A percentile compares a stretch with the other conserved stretches of the same genome.
Conservation (phyloP, 169 alveolate genomes). For the Sarcocystis neurona region DNA sequence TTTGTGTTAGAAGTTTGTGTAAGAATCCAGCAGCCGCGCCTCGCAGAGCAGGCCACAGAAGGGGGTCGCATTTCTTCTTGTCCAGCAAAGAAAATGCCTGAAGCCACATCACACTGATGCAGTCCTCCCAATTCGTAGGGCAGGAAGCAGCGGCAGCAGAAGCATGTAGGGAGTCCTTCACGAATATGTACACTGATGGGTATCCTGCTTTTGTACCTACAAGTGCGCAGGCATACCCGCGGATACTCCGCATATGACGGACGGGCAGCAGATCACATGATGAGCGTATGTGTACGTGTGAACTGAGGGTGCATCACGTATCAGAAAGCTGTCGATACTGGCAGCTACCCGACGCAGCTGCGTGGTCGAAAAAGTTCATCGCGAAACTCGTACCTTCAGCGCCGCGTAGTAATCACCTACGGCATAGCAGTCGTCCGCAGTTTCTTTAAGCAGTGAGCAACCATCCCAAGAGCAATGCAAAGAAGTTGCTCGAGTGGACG, state of each 20-base stretch:
- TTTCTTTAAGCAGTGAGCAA: conserved; percentile 17
- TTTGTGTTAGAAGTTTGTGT: background rate
- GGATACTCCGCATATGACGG: no score
- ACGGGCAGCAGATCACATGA: background rate
- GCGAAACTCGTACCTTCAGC: conserved; percentile 34
- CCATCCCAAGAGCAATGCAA: no score
- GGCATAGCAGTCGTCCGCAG: conserved; percentile 36
- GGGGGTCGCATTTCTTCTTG: background rate
- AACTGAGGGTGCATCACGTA: no score
- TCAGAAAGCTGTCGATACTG: no score
- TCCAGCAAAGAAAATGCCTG: conserved; percentile 19
- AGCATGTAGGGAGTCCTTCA: background rate
- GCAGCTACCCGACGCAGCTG: no score
- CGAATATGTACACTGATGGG: background rate
- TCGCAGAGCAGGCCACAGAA: conserved; percentile 33
- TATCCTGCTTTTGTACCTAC: no score
- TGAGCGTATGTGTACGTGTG: no score
- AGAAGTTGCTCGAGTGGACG: background rate
- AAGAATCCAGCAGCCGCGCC: conserved; percentile 34
- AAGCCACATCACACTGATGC: background rate
- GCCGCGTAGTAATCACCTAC: conserved; percentile 18
- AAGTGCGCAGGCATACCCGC: no score
- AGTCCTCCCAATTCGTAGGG: no score
- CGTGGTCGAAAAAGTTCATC: no score
- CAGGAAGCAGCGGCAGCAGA: background rate